Evolutionary conservation across 352 stramenopile species (phyloP), one percentile per base, ranked within the genome.

Genomic region (Phytophthora boehmeriae): DNA sequence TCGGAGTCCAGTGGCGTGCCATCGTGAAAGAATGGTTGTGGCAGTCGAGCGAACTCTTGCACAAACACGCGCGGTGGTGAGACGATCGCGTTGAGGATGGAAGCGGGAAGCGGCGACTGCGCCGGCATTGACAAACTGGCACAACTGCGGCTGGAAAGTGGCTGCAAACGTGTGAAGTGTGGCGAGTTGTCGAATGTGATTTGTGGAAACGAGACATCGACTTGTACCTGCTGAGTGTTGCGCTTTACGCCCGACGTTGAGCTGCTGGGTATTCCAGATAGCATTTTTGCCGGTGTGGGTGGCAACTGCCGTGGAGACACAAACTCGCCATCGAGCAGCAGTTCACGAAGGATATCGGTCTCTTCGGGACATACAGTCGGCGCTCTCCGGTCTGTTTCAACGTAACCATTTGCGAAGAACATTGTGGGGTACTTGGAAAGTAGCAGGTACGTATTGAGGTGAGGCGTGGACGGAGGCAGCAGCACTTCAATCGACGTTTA

Each of bases 31-130:
- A 92, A 92, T 14, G 78, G 78, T 11, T 78, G 69, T 1, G 77
- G 80, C 11, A 89, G 51, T 27, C 80, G 76, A 20, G 69, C 76
- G 64, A 90, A 92, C 42, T 92, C 83, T 38, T 92, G 83, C 49
- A 89, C 86, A 63, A 92, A 90, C 19, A 90, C 79, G 5, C 80
- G 73, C 10, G 83, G 83, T 25, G 83, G 83, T 13, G 83, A 92
- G 36, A 92, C 79, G 46, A 92, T 89, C 9, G 81, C 67, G 54
- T 86, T 90, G 60, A 88, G 73, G 35, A 85, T 68, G 20, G 78
- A 89, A n/a, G 73, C 69, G 14, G 73, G 65, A 22, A 86, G 55
- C 6, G 68, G 75, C 13, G 72, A 66, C 38, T 76, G 48, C 46
- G 70, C 49, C 53, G 78, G 60, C 50, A 80, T 52, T 51, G 59